Conservation (phyloP, 768 basidiomycete species). For the Russula sp. region DNA sequence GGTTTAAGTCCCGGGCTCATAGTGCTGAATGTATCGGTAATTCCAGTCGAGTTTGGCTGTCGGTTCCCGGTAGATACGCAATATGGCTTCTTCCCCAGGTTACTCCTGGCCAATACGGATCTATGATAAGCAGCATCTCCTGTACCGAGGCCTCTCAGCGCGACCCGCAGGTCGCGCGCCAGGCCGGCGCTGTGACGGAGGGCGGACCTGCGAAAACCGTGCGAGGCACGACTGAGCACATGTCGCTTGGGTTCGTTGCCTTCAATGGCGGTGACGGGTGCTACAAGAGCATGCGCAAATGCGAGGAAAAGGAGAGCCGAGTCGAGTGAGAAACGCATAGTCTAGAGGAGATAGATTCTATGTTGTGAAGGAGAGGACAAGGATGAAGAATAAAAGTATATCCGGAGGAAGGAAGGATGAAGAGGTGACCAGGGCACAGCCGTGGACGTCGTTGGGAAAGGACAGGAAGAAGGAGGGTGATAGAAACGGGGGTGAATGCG, state of each 20-base stretch:
- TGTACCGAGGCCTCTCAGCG: slow-evolving; percentile 54
- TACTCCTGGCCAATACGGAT: slow-evolving; percentile 10
- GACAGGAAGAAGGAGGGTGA: neutral
- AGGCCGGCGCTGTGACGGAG: slow-evolving; percentile 57
- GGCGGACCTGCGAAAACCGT: slow-evolving; percentile 53
- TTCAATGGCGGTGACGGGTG: slow-evolving; percentile 34
- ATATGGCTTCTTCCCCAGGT: slow-evolving; percentile 28
- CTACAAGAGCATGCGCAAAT: slow-evolving; percentile 36
- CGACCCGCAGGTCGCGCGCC: slow-evolving; percentile 66
- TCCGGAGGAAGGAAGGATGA: slow-evolving; percentile 25
- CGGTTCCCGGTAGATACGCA: slow-evolving; percentile 26
- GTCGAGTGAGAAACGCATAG: slow-evolving; percentile 34
- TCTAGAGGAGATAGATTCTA: slow-evolving; percentile 1
- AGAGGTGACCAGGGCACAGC: slow-evolving; percentile 30
- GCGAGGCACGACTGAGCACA: slow-evolving; percentile 44
- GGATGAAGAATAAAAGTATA: slow-evolving; percentile 7
- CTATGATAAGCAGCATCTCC: slow-evolving; percentile 10
- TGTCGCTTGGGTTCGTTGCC: slow-evolving; percentile 31
- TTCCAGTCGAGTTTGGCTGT: neutral
- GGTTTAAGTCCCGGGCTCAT: slow-evolving; percentile 21
- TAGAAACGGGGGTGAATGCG: slow-evolving; percentile 11
- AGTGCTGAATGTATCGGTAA: neutral
- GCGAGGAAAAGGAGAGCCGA: slow-evolving; percentile 34
- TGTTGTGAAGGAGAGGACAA: slow-evolving; percentile 5
- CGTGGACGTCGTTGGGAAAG: slow-evolving; percentile 20